Conservation (phyloP, 192 early-diverging fungal genomes). For the Coemansia sp. region DNA sequence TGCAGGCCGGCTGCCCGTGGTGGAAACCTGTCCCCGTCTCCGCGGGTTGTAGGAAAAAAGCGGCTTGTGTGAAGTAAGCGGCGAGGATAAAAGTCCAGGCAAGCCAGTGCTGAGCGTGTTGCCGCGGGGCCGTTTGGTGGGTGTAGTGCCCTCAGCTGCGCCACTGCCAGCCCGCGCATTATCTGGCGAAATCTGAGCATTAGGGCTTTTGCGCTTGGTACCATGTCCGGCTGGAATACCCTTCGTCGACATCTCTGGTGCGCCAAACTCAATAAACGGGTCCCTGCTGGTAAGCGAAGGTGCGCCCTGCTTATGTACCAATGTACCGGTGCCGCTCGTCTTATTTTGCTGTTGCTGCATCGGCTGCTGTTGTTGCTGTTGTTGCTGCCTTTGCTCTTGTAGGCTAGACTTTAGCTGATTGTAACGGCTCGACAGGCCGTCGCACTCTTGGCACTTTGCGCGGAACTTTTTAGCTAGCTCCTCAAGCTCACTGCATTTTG, state of each 20-base stretch:
- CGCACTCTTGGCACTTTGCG: conserved; percentile 45
- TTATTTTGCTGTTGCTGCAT: background rate
- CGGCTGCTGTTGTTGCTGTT: background rate
- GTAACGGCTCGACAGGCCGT: conserved; percentile 26
- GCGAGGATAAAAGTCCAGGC: conserved; percentile 34
- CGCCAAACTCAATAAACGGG: conserved; percentile 4
- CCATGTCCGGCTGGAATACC: conserved; percentile 5
- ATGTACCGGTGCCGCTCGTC: background rate
- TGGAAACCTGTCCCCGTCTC: background rate
- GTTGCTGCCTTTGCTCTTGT: background rate
- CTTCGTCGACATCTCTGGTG: background rate
- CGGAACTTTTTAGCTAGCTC: conserved; percentile 25
- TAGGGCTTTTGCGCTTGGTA: background rate
- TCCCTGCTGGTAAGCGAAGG: background rate
- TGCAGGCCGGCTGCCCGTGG: background rate
- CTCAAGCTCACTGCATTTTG: conserved; percentile 45
- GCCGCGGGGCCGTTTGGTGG: conserved; percentile 22
- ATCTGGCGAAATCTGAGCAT: conserved; percentile 9
- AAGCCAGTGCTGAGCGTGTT: conserved; percentile 7
- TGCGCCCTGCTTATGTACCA: background rate
- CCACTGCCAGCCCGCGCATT: background rate
- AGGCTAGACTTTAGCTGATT: conserved; percentile 10
- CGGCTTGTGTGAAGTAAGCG: conserved; percentile 19
- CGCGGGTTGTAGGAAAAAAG: conserved; percentile 11
- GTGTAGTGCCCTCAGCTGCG: conserved; percentile 20